Base-by-base conservation (phyloP, 2,329 filamentous ascomycete genomes). In the Aschersonia sp. region DNA sequence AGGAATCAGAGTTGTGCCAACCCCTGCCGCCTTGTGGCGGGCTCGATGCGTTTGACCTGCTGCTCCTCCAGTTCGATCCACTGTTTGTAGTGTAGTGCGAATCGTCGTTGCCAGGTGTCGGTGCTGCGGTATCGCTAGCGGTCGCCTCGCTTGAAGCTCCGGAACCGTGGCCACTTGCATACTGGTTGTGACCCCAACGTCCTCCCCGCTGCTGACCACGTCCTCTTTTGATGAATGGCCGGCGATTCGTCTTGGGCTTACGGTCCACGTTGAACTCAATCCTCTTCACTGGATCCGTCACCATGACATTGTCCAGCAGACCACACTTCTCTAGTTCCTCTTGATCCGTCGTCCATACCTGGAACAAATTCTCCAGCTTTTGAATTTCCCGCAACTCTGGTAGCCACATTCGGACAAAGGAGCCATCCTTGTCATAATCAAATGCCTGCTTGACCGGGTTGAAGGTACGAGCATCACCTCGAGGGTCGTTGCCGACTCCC, bases 381-480 rank as follows among this genome's bases (percentile, higher is more conserved):
- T 70, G 64, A 1, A 87, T 61, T 0, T 66, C 59, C 2, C 72
- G 67, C 30, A 87, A 59, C 59, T 90, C 85, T 0, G 77, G 74
- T 0, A 89, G 70, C 86, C 85, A 90, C 2, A 74, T 68, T n/a
- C 76, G 76, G 7, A 87, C 78, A 53, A 87, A 90, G 6, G 72
- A 66, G 2, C 83, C 85, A 0, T 78, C 66, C 2, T 72, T 71
- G 58, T 90, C 85, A 57, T 90, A 89, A 52, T 88, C 83, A 42
- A 84, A 76, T 0, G 79, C 82, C 59, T 90, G 85, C 60, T 89
- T 89, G 45, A 90, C 78, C 0, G 84, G 84, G 56, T 90, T 90
- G 69, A 89, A 89, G 11, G 84, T 76, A n/a, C 85, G 70, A 0
- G 76, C 76, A 5, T 83, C 76, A 6, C 80, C 79, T 29, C 84